Percentiles rank a stretch among this genome's conserved stretches.
These are phyloP conservation scores for Coniosporium apollinis DNA, from an alignment of 495 filamentous ascomycete genomes.

Conservation along the genomic window DNA sequence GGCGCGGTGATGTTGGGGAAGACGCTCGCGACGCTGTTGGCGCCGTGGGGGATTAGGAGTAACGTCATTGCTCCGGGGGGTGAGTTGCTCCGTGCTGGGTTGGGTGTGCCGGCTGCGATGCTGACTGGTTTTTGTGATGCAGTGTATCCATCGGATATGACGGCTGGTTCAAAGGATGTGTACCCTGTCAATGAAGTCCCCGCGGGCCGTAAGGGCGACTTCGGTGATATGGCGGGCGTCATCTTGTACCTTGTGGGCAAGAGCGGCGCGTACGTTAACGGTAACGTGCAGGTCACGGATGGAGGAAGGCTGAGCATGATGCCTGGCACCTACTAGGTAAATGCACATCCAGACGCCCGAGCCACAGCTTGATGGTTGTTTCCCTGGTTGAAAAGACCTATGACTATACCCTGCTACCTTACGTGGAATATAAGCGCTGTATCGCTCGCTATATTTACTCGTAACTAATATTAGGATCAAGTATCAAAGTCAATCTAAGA, in stretches of 20 bases:
- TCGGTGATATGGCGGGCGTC: constrained; percentile 22
- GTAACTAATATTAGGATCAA: too few species aligned
- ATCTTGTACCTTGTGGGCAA: constrained; percentile 20
- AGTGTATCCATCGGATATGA: constrained; percentile 22
- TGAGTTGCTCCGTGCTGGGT: not conserved
- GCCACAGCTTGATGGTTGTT: too few species aligned
- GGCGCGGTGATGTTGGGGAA: constrained; percentile 21
- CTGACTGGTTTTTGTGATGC: not conserved
- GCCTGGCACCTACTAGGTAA: constrained; percentile 18
- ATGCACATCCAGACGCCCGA: too few species aligned
- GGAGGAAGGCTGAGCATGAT: constrained; percentile 20
- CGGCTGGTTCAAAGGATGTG: constrained; percentile 8
- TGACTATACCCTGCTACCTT: too few species aligned
- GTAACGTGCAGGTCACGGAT: constrained; percentile 22
- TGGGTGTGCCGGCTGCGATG: not conserved
- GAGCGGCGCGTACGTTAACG: constrained; percentile 23
- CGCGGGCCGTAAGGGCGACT: constrained; percentile 17
- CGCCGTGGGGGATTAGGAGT: constrained; percentile 18
- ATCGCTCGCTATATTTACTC: too few species aligned
- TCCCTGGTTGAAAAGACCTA: too few species aligned
- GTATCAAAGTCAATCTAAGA: too few species aligned
- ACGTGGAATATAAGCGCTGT: too few species aligned
- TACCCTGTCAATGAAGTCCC: too few species aligned
- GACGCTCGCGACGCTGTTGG: constrained; percentile 18
- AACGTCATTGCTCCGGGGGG: constrained; percentile 15